A percentile compares a stretch with the other conserved stretches of the same genome.
Conservation (phyloP, 805 yeast genomes). For the Blastobotrys terrestris region DNA sequence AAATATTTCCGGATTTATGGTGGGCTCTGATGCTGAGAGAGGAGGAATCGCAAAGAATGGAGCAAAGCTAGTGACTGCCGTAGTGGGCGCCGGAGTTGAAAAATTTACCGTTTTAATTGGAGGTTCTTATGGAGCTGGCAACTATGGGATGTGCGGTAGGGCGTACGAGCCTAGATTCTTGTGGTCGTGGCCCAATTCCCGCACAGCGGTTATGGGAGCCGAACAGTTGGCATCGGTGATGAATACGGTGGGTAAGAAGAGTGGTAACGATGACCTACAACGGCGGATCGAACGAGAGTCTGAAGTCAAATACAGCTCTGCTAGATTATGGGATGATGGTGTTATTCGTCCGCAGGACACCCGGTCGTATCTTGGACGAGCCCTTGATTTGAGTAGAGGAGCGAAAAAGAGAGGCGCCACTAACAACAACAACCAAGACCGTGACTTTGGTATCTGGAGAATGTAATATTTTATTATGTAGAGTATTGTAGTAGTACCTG, state of each 20-base stretch:
- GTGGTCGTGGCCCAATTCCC: slow-evolving; percentile 31
- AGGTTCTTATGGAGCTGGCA: slow-evolving; percentile 31
- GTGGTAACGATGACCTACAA: slow-evolving; percentile 19
- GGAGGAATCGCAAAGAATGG: slow-evolving; percentile 32
- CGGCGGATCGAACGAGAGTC: slow-evolving; percentile 26
- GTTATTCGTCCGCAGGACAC: slow-evolving; percentile 29
- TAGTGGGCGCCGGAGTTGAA: slow-evolving; percentile 31
- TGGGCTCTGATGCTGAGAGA: slow-evolving; percentile 30
- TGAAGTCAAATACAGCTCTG: slow-evolving; percentile 25
- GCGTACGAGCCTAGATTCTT: slow-evolving; percentile 30
- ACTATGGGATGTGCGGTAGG: slow-evolving; percentile 32
- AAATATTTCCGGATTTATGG: slow-evolving; percentile 31
- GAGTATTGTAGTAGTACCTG: background rate
- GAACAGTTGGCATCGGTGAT: slow-evolving; percentile 30
- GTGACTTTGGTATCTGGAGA: slow-evolving; percentile 28
- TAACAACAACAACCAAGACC: slow-evolving; percentile 13
- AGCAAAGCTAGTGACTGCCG: slow-evolving; percentile 30
- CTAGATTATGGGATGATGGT: slow-evolving; percentile 31
- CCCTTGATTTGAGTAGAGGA: slow-evolving; percentile 21
- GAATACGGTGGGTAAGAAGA: slow-evolving; percentile 25
- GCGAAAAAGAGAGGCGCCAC: slow-evolving; percentile 15
- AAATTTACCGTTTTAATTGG: slow-evolving; percentile 29
- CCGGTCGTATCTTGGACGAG: slow-evolving; percentile 26
- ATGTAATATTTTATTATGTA: slow-evolving; percentile 22
- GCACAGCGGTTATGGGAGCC: slow-evolving; percentile 31